A percentile compares a stretch with the other conserved stretches of the same genome.
Evolutionary conservation across 306 rosid species (phyloP).

Genomic region (cucumber (Cucumis sativus)): DNA sequence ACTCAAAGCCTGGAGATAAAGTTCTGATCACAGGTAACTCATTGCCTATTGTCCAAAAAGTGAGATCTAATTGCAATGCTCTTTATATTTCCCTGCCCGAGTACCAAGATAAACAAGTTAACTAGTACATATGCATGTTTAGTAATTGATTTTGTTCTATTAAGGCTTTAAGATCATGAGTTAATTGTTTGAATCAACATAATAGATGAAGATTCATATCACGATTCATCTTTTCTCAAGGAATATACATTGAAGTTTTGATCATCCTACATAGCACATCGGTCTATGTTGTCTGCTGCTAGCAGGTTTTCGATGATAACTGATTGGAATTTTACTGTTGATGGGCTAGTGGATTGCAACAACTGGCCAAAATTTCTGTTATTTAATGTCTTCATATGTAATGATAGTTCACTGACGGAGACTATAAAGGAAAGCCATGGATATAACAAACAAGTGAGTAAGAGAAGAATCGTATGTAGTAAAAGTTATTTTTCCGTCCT

Average conservation of each 20-base stretch:
- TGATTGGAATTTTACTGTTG: not conserved
- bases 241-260: not conserved
- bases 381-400: not conserved
- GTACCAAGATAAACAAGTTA: not conserved
- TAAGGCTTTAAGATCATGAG: not conserved
- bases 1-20: constrained; percentile 92
- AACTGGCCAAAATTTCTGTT: not conserved
- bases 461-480: constrained; percentile 4
- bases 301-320: not conserved
- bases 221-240: not conserved
- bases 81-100: no score
- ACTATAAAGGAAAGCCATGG: not conserved
- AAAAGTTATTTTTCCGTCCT: not conserved
- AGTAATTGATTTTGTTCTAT: not conserved
- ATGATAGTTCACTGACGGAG: no score
- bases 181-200: not conserved
- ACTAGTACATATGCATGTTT: not conserved
- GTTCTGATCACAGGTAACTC: constrained; percentile 69
- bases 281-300: not conserved
- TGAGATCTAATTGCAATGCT: not conserved
- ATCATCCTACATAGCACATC: not conserved
- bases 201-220: not conserved
- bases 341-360: not conserved
- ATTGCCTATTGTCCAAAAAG: not conserved
- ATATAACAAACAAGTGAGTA: not conserved